These are phyloP conservation scores for Blastobotrys elegans DNA, from an alignment of 1,139 yeast genomes.

Conservation along the genomic window DNA sequence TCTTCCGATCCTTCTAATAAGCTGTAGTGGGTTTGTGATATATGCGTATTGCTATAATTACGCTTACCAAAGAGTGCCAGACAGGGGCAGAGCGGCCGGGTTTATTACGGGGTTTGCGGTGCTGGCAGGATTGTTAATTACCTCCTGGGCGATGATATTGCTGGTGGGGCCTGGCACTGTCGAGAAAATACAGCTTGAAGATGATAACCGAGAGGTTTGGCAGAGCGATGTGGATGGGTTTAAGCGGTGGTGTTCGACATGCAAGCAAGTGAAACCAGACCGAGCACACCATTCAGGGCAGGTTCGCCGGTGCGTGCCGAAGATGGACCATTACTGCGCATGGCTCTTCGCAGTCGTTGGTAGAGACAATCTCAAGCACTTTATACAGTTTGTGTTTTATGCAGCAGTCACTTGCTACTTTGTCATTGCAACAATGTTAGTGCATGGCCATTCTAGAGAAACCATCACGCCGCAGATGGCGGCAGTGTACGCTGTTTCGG, in stretches of 20 bases:
- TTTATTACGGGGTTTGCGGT: conserved; percentile 27
- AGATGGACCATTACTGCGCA: conserved; percentile 78
- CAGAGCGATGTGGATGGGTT: conserved; percentile 41
- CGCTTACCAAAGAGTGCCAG: conserved; percentile 30
- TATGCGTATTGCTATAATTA: conserved; percentile 36
- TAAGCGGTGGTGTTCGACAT: conserved; percentile 61
- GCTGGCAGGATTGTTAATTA: conserved; percentile 19
- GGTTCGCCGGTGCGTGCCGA: conserved; percentile 62
- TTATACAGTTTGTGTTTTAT: conserved; percentile 64
- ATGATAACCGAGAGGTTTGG: conserved; percentile 26
- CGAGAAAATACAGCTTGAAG: conserved; percentile 9
- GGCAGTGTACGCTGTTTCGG: conserved; percentile 30
- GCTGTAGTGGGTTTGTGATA: conserved; percentile 27
- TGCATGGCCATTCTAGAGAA: conserved; percentile 25
- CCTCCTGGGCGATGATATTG: conserved; percentile 27
- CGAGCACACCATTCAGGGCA: conserved; percentile 76
- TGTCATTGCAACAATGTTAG: conserved; percentile 28
- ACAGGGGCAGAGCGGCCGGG: conserved; percentile 30
- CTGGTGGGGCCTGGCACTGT: conserved; percentile 36
- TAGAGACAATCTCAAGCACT: conserved; percentile 65
- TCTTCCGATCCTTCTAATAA: neutral
- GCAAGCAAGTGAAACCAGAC: conserved; percentile 82
- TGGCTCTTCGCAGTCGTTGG: conserved; percentile 92
- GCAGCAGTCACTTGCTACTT: conserved; percentile 43
- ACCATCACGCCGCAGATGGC: conserved; percentile 27